phyloP scores from a whole-genome alignment of 78 protist species.

The Dictyostelium citrinum region DNA sequence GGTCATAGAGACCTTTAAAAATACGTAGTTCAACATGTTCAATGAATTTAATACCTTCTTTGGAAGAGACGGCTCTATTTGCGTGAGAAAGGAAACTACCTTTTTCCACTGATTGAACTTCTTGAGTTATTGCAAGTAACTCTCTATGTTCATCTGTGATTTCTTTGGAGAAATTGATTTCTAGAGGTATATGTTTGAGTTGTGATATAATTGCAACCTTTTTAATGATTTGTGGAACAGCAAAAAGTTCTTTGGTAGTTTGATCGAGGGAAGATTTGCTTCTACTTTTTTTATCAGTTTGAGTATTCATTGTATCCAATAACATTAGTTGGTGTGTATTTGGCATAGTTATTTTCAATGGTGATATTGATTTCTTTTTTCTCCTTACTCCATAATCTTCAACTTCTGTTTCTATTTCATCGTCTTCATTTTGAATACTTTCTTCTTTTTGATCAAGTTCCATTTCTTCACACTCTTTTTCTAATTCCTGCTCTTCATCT shows the following conservation, averaged over 20 bases:
- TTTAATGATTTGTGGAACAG: not conserved
- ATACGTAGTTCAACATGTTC: conserved; percentile 8
- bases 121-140: not conserved
- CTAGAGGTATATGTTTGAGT: not conserved
- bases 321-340: not conserved
- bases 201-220: not conserved
- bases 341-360: not conserved
- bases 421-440: not conserved
- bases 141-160: not conserved
- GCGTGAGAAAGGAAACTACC: not conserved
- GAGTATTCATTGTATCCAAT: not conserved
- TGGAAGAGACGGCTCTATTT: not conserved
- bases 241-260: not conserved
- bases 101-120: not conserved
- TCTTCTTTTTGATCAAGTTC: not conserved
- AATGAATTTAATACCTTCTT: not conserved
- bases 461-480: not conserved
- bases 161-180: not conserved
- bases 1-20: not conserved
- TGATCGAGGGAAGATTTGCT: not conserved
- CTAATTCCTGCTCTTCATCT: not conserved
- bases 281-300: not conserved
- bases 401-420: not conserved
- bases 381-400: not conserved
- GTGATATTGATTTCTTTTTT: not conserved